phyloP scores from a whole-genome alignment of 116 monocot genomes.

The Thalassia testudinum region DNA sequence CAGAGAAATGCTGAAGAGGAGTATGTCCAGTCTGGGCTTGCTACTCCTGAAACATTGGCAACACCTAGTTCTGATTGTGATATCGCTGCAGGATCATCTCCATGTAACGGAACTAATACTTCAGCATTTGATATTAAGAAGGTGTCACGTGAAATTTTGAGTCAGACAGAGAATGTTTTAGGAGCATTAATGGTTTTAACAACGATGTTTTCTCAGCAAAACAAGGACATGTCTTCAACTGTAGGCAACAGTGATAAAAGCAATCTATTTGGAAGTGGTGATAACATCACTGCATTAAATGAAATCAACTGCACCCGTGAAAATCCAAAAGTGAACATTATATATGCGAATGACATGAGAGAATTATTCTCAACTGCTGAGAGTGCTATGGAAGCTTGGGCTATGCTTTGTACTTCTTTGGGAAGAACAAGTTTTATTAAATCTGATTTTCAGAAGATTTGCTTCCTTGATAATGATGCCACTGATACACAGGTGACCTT shows the following conservation, averaged over 20 bases:
- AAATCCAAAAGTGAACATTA: constrained; percentile 13
- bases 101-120: constrained; percentile 6
- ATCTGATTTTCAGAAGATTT: constrained; percentile 92
- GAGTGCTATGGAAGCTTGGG: constrained; percentile 98
- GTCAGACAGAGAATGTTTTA: constrained; percentile 73
- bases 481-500: constrained; percentile 80
- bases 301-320: not conserved
- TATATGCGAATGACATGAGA: constrained; percentile 47
- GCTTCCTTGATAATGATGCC: constrained; percentile 81
- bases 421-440: constrained; percentile 83
- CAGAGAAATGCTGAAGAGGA: constrained; percentile 59
- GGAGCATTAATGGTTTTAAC: constrained; percentile 69
- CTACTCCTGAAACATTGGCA: constrained; percentile 15
- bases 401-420: constrained; percentile 84
- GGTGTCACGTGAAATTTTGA: constrained; percentile 46
- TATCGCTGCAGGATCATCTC: constrained; percentile 5
- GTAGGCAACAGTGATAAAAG: constrained; percentile 7
- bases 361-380: constrained; percentile 77
- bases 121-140: constrained; percentile 54
- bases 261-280: not conserved
- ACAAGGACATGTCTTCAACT: constrained; percentile 13
- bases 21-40: constrained; percentile 80
- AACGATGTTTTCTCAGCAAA: constrained; percentile 35
- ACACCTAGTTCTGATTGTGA: constrained; percentile 4
- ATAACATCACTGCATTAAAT: not conserved